Evolutionary conservation across 2,329 filamentous ascomycete species (phyloP).

Genomic region (Myriosclerotinia scirpicola): DNA sequence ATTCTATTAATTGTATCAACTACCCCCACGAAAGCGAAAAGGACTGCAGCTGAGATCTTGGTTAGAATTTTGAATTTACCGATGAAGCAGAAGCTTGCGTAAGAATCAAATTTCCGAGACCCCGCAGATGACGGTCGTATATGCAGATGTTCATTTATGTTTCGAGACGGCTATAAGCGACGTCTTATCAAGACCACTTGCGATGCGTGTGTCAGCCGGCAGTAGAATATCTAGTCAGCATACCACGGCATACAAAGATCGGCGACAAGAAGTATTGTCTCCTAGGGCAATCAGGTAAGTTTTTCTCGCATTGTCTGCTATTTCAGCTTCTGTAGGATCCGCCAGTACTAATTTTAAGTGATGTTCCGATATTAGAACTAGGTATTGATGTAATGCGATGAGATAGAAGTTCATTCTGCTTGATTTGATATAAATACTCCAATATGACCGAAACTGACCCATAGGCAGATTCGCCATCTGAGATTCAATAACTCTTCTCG

Average conservation of each 20-base stretch:
- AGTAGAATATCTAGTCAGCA: background rate
- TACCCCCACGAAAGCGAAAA: background rate
- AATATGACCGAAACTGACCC: background rate
- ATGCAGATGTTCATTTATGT: too few species aligned
- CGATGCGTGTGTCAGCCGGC: background rate
- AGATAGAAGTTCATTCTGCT: background rate
- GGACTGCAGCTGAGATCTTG: background rate
- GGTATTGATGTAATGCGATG: background rate
- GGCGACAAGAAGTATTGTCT: background rate
- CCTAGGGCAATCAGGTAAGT: background rate
- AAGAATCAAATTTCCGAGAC: background rate
- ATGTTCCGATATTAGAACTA: background rate
- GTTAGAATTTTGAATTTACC: background rate
- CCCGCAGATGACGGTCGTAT: too few species aligned
- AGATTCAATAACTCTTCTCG: background rate
- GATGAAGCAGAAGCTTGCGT: background rate
- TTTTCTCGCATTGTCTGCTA: background rate
- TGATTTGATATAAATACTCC: background rate
- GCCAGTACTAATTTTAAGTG: background rate
- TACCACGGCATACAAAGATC: background rate
- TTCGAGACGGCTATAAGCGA: too few species aligned
- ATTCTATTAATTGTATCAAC: background rate
- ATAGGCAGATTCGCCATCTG: background rate
- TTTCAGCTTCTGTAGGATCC: background rate
- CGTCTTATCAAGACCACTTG: background rate